A percentile compares a stretch with the other conserved stretches of the same genome.
phyloP scores from a whole-genome alignment of 192 early-diverging fungal species.

The Pilaira anomala region DNA sequence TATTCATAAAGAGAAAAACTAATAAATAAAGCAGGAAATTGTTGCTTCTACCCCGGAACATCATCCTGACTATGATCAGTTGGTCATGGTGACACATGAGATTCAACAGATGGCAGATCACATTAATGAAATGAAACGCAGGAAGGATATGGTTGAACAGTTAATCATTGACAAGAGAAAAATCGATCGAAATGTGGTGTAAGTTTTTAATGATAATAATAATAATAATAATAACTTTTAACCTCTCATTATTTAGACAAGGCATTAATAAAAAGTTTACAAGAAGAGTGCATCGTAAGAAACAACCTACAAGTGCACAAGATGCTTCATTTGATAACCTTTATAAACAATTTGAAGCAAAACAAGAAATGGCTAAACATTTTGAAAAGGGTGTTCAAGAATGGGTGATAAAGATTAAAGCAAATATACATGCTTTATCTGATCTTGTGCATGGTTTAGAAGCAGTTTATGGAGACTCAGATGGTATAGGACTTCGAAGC shows the following conservation, averaged over 20 bases:
- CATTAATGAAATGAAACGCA: constrained; percentile 82
- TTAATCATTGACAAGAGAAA: constrained; percentile 71
- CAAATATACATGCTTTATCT: constrained; percentile 54
- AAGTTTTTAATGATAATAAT: constrained; percentile 19
- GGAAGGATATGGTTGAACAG: constrained; percentile 85
- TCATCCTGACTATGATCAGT: constrained; percentile 56
- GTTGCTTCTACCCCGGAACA: constrained; percentile 43
- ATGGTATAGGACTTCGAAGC: constrained; percentile 26
- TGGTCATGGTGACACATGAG: constrained; percentile 45
- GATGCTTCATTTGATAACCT: constrained; percentile 63
- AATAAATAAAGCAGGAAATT: constrained; percentile 21
- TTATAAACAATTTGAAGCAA: constrained; percentile 51
- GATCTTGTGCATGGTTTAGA: constrained; percentile 48
- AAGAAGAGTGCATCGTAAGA: constrained; percentile 59
- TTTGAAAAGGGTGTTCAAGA: constrained; percentile 44
- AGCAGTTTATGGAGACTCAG: constrained; percentile 51
- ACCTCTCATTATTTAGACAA: constrained; percentile 45
- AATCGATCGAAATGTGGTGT: constrained; percentile 61
- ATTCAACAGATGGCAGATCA: constrained; percentile 70
- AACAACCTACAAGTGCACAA: constrained; percentile 52
- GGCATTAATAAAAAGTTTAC: constrained; percentile 72
- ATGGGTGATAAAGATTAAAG: constrained; percentile 51
- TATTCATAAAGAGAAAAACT: constrained; percentile 3
- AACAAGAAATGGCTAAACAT: constrained; percentile 48
- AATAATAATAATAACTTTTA: background rate